These are phyloP conservation scores for Allium fistulosum DNA, from an alignment of 106 monocot species.

Conservation along the genomic window DNA sequence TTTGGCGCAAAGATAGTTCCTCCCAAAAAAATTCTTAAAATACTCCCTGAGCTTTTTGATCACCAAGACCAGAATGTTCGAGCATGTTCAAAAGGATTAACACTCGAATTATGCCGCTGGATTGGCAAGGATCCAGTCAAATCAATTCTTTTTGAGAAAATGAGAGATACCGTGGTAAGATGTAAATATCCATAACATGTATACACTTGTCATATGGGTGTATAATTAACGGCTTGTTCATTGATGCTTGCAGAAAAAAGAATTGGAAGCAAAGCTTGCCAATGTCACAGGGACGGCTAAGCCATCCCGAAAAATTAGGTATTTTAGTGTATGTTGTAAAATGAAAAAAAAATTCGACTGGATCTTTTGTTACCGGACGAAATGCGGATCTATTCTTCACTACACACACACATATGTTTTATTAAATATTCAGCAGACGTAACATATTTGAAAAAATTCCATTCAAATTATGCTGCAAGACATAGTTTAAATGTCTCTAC, in stretches of 20 bases:
- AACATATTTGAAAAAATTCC: too few relatives aligned
- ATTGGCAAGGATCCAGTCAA: conserved; percentile 95
- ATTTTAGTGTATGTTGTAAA: not conserved
- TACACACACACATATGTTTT: too few relatives aligned
- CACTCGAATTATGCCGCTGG: conserved; percentile 95
- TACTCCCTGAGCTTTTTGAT: conserved; percentile 96
- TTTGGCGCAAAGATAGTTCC: conserved; percentile 87
- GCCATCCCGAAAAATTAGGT: conserved; percentile 95
- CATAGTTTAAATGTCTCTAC: too few relatives aligned
- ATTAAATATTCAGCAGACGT: too few relatives aligned
- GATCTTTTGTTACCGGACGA: too few relatives aligned
- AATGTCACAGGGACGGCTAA: conserved; percentile 74
- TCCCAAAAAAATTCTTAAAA: conserved; percentile 87
- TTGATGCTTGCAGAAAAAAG: conserved; percentile 80
- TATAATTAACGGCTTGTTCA: not conserved
- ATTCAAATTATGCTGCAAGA: too few relatives aligned
- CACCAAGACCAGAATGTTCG: conserved; percentile 97
- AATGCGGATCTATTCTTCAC: too few relatives aligned
- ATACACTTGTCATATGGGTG: not conserved
- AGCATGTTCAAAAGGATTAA: conserved; percentile 80
- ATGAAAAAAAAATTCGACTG: too few relatives aligned
- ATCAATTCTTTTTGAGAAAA: conserved; percentile 92
- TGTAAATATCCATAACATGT: not conserved
- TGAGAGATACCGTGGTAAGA: conserved; percentile 93
- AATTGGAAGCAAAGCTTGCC: conserved; percentile 83